Evolutionary conservation across 2,329 filamentous ascomycete genomes (phyloP).

Genomic region (Colletotrichum shisoi): DNA sequence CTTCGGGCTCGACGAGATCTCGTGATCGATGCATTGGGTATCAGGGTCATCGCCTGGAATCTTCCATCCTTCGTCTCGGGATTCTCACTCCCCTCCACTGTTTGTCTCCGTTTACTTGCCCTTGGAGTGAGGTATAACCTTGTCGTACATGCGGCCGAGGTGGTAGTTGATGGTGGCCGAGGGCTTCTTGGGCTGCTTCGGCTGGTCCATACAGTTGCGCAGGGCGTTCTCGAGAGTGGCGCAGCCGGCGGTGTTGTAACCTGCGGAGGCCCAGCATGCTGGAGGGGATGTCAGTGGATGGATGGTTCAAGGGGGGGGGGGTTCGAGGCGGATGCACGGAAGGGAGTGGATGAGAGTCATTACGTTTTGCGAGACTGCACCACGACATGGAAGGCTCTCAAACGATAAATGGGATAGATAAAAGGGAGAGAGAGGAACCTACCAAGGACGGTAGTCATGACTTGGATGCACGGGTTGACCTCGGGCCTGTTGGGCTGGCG

Average conservation of each 20-base stretch:
- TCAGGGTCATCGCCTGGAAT: neutral
- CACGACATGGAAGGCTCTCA: neutral
- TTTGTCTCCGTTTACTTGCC: constrained; percentile 1
- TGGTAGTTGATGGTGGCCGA: constrained; percentile 94
- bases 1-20: neutral
- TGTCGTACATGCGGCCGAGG: constrained; percentile 75
- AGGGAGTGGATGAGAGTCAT: neutral
- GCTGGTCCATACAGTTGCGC: constrained; percentile 80
- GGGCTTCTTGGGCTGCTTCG: constrained; percentile 57
- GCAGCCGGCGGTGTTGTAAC: constrained; percentile 70
- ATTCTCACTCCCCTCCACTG: no score
- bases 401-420: constrained; percentile 22
- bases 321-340: no score
- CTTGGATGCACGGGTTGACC: constrained; percentile 61
- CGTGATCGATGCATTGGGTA: neutral
- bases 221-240: constrained; percentile 67
- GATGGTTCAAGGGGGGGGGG: neutral
- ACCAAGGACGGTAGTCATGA: constrained; percentile 68
- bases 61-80: neutral
- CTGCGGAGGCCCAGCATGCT: constrained; percentile 87
- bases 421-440: constrained; percentile 48
- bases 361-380: neutral
- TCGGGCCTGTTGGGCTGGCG: constrained; percentile 59
- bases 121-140: constrained; percentile 29
- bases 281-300: constrained; percentile 26